Percentiles rank a stretch among this genome's conserved stretches.
Conservation (phyloP, 2,329 filamentous ascomycete species). For the Trichoderma citrinoviride region DNA sequence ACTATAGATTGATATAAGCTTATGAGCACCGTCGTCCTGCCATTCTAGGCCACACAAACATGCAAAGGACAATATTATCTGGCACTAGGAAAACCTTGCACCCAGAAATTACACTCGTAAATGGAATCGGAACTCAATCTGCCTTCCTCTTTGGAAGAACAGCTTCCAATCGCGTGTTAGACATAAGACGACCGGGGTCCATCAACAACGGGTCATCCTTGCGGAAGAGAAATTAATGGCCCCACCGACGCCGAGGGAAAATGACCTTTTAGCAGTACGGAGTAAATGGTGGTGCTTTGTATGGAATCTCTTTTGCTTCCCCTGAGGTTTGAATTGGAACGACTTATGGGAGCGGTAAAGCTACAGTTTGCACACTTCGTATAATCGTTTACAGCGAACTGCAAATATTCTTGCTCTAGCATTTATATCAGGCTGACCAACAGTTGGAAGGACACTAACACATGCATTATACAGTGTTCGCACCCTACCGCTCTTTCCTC, state of each 20-base stretch:
- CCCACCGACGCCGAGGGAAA: not conserved
- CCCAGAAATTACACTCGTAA: not conserved
- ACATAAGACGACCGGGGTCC: not conserved
- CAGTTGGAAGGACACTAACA: too few relatives aligned
- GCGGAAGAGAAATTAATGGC: not conserved
- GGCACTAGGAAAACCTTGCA: not conserved
- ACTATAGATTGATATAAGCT: conserved; percentile 2
- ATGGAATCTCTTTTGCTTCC: too few relatives aligned
- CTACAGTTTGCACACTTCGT: too few relatives aligned
- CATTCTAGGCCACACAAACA: not conserved
- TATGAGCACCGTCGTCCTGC: not conserved
- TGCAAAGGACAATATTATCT: not conserved
- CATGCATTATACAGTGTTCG: too few relatives aligned
- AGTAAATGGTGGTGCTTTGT: too few relatives aligned
- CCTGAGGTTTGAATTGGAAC: too few relatives aligned
- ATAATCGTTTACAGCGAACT: too few relatives aligned
- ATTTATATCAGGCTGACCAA: too few relatives aligned
- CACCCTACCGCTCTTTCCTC: too few relatives aligned
- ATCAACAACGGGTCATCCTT: not conserved
- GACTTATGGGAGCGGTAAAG: too few relatives aligned
- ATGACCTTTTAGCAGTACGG: too few relatives aligned
- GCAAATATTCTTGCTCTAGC: too few relatives aligned
- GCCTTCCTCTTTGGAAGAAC: conserved; percentile 11
- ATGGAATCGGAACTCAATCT: not conserved
- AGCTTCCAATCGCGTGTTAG: not conserved